A percentile compares a stretch with the other conserved stretches of the same genome.
Conservation (phyloP, 441 rosid genomes). For the Arabidopsis lyrata region DNA sequence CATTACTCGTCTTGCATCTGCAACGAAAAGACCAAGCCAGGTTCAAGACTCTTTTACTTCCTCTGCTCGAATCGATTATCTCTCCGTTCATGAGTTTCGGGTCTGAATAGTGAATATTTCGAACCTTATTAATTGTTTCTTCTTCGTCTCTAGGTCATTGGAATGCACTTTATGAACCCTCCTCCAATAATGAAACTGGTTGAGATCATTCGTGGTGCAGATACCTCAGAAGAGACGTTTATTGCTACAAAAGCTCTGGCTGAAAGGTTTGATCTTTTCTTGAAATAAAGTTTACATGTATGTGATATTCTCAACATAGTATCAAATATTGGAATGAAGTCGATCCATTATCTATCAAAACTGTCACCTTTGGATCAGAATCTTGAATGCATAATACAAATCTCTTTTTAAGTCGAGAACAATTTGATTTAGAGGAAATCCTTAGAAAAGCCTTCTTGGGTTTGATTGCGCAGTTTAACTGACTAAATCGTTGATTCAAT, state of each 20-base stretch:
- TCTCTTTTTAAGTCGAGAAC: neutral
- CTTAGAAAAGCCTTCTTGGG: neutral
- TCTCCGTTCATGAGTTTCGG: neutral
- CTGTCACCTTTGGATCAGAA: slow-evolving; percentile 6
- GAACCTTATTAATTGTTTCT: slow-evolving; percentile 23
- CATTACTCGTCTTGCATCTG: slow-evolving; percentile 81
- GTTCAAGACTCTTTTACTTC: slow-evolving; percentile 46
- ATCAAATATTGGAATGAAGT: slow-evolving; percentile 8
- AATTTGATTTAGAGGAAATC: neutral
- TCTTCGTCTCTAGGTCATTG: slow-evolving; percentile 62
- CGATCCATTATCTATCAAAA: neutral
- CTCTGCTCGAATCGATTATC: neutral
- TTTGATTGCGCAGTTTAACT: neutral
- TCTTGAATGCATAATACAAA: neutral
- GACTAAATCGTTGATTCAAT: neutral
- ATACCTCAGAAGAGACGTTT: slow-evolving; percentile 80
- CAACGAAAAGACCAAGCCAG: slow-evolving; percentile 72
- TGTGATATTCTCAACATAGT: neutral
- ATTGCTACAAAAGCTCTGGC: slow-evolving; percentile 67
- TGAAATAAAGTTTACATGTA: neutral
- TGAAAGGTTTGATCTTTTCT: slow-evolving; percentile 61
- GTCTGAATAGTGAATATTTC: neutral
- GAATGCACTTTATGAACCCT: slow-evolving; percentile 98
- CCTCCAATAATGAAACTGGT: slow-evolving; percentile 92
- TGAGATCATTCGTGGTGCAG: slow-evolving; percentile 81